phyloP scores from a whole-genome alignment of 2,329 filamentous ascomycete species.

The Colletotrichum agaves region DNA sequence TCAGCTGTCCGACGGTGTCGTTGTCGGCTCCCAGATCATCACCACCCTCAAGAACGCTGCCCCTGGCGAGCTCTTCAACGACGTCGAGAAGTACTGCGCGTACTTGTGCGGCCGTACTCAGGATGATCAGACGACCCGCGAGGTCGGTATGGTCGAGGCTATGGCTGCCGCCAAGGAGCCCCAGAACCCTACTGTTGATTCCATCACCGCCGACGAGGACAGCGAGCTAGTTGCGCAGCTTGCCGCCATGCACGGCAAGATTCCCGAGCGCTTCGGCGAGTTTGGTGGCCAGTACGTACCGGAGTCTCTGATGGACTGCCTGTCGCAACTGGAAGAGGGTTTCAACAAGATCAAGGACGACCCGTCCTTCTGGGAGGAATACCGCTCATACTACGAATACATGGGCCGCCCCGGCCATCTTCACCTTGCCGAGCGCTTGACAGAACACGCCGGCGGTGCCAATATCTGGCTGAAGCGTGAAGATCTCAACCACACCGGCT shows the following conservation, averaged over 20 bases:
- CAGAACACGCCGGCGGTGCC: constrained; percentile 88
- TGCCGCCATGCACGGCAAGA: constrained; percentile 81
- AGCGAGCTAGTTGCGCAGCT: constrained; percentile 82
- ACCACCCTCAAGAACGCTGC: constrained; percentile 78
- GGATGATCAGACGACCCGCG: constrained; percentile 60
- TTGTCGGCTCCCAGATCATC: constrained; percentile 96
- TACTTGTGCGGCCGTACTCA: constrained; percentile 65
- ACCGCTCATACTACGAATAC: constrained; percentile 93
- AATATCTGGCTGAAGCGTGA: constrained; percentile 99
- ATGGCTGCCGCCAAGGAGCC: constrained; percentile 70
- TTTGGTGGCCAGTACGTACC: constrained; percentile 98
- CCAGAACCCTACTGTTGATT: constrained; percentile 73
- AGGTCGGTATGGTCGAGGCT: constrained; percentile 77
- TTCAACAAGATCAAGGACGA: constrained; percentile 91
- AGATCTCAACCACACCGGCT: constrained; percentile 96
- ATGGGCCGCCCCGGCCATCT: constrained; percentile 95
- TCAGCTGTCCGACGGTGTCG: constrained; percentile 88
- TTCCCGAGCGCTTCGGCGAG: constrained; percentile 90
- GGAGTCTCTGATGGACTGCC: constrained; percentile 96
- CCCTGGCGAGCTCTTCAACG: constrained; percentile 73
- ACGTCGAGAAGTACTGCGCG: constrained; percentile 88
- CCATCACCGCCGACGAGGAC: constrained; percentile 67
- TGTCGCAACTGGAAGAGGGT: constrained; percentile 88
- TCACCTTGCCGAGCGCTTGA: constrained; percentile 88
- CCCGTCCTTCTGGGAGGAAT: constrained; percentile 96